phyloP scores from a whole-genome alignment of 2,329 filamentous ascomycete species.

The Zymoseptoria ardabiliae region DNA sequence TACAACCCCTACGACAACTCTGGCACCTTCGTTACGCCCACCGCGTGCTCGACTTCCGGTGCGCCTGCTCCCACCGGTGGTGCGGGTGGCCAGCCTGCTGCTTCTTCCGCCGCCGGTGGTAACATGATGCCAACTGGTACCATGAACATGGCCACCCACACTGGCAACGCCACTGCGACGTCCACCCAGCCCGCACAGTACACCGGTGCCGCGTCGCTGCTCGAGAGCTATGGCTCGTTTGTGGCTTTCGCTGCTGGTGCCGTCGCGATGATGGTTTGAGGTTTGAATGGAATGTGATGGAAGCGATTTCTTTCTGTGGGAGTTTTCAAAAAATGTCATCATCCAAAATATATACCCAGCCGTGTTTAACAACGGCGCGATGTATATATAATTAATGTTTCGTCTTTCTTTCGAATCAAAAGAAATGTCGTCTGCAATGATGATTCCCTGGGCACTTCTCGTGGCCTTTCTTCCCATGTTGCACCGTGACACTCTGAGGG shows the following conservation, averaged over 20 bases:
- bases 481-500: too few species aligned
- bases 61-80: neutral
- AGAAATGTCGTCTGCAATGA: neutral
- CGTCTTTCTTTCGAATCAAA: neutral
- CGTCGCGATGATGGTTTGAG: neutral
- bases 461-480: too few species aligned
- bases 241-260: neutral
- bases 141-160: neutral
- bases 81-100: neutral
- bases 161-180: neutral
- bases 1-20: neutral
- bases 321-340: too few species aligned
- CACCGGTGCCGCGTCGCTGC: neutral
- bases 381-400: too few species aligned
- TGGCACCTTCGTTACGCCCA: neutral
- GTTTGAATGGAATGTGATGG: constrained; percentile 1
- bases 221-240: neutral
- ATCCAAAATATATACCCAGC: too few species aligned
- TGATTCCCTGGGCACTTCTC: too few species aligned
- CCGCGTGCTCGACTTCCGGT: neutral
- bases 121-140: neutral
- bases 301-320: too few species aligned
- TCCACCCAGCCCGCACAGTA: neutral
- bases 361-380: too few species aligned
- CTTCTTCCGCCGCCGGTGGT: neutral